These are phyloP conservation scores for Talaromyces adpressus DNA, from an alignment of 495 filamentous ascomycete species.

Conservation along the genomic window DNA sequence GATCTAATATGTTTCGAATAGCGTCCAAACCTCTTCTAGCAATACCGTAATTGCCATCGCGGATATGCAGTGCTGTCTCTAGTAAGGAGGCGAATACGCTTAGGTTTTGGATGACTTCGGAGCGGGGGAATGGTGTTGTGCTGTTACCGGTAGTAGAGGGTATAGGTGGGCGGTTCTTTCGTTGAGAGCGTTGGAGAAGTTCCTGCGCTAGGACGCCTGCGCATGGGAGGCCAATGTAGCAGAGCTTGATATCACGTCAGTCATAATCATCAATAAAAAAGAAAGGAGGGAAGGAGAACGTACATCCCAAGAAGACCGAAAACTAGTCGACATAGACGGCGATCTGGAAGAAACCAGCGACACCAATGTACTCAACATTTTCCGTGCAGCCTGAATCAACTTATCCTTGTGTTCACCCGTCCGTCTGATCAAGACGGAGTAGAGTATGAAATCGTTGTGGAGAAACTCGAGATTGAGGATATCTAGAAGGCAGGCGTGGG, in stretches of 20 bases:
- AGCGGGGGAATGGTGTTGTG: constrained; percentile 20
- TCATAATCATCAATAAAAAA: not conserved
- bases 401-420: constrained; percentile 31
- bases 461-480: constrained; percentile 35
- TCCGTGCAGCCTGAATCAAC: constrained; percentile 37
- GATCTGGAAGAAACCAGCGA: constrained; percentile 13
- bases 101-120: constrained; percentile 53
- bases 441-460: constrained; percentile 47
- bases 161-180: not conserved
- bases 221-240: constrained; percentile 40
- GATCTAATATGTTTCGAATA: constrained; percentile 21
- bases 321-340: not conserved
- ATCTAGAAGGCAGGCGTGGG: not conserved
- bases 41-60: constrained; percentile 19
- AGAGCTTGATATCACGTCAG: constrained; percentile 17
- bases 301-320: constrained; percentile 1
- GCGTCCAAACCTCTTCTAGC: constrained; percentile 14
- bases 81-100: constrained; percentile 39
- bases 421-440: constrained; percentile 40
- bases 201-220: constrained; percentile 51
- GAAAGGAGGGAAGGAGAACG: not conserved
- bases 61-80: constrained; percentile 12
- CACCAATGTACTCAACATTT: constrained; percentile 38
- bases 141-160: not conserved
- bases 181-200: constrained; percentile 26